phyloP scores from a whole-genome alignment of 345 rosid species.

The Hypericum androsaemum region DNA sequence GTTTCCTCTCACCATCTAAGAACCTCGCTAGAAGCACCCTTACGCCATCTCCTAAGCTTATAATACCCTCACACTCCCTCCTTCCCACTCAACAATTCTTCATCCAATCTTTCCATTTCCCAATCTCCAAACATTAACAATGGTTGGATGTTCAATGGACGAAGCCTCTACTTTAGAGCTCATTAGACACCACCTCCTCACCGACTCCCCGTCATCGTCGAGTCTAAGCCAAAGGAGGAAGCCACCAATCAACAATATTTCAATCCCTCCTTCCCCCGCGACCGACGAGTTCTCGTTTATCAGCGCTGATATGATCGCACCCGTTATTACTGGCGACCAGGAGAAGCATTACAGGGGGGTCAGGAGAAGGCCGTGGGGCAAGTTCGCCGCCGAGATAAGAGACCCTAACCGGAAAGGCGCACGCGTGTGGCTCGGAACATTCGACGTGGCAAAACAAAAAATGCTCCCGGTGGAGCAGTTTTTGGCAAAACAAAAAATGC shows the following conservation, averaged over 20 bases:
- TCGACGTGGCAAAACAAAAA: slow-evolving; percentile 74
- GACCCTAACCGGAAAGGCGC: slow-evolving; percentile 81
- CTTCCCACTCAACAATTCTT: slow-evolving; percentile 24
- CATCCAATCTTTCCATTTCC: background rate
- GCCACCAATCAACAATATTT: slow-evolving; percentile 37
- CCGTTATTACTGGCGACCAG: background rate
- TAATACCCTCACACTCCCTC: slow-evolving; percentile 10
- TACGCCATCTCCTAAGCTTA: slow-evolving; percentile 2
- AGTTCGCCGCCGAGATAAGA: slow-evolving; percentile 81
- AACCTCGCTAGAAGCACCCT: background rate
- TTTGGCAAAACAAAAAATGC: too few relatives aligned
- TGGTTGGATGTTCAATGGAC: slow-evolving; percentile 19
- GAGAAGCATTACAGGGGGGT: slow-evolving; percentile 62
- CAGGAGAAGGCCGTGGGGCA: slow-evolving; percentile 84
- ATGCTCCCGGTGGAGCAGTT: too few relatives aligned
- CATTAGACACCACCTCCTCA: slow-evolving; percentile 55
- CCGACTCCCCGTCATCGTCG: slow-evolving; percentile 29
- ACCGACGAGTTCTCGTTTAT: background rate
- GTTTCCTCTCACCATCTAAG: background rate
- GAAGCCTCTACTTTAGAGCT: slow-evolving; percentile 45
- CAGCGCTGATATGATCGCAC: too few relatives aligned
- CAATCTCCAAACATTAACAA: background rate
- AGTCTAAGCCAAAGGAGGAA: slow-evolving; percentile 47
- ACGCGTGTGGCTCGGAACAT: slow-evolving; percentile 88
- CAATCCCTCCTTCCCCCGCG: slow-evolving; percentile 24